Evolutionary conservation across 768 basidiomycete species (phyloP), one percentile per base, ranked within the genome.

Genomic region (Phallus indusiatus): DNA sequence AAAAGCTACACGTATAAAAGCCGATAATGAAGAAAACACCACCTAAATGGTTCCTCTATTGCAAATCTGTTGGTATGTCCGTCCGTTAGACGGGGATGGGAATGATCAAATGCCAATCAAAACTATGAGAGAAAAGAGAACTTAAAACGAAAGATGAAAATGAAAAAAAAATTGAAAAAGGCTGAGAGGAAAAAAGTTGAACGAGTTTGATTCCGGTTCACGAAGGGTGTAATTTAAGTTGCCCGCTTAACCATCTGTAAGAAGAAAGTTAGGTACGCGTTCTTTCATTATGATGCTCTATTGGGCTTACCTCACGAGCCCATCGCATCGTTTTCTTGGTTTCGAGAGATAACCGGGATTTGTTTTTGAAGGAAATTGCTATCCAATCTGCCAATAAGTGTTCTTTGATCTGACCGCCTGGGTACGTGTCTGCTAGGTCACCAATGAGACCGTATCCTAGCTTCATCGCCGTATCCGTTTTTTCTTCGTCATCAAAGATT

Each of bases 321-420:
- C 94, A 96, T 62, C 90, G 87, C 74, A 92, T 76, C 2, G 89
- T 91, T 78, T 85, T 88, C 81, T 87, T 93, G 37, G 86, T 87
- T 64, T 94, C 90, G 47, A 76, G 71, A 7, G 82, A 79, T 75
- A 86, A 83, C 21, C 90, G 84, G 48, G 79, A 79, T 72, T 86
- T 90, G 53, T 80, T 78, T 62, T 89, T 81, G 65, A 94, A 73
- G 63, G 90, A 83, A 20, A 73, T 72, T 0, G 82, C 86, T 62
- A 89, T 73, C 94, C 94, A 96, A 36, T 86, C 85, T 46, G 81
- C 73, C 49, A 93, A 78, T 59, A 98, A 75, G 51, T 82, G 71
- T 28, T 86, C 84, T 76, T 90, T 90, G 65, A 97, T 78, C 68
- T 91, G 79, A 28, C 90, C 89, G 57, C 78, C 75, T 36, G 86